Evolutionary conservation across 805 yeast species (phyloP).

Genomic region (Lipomyces oligophaga): DNA sequence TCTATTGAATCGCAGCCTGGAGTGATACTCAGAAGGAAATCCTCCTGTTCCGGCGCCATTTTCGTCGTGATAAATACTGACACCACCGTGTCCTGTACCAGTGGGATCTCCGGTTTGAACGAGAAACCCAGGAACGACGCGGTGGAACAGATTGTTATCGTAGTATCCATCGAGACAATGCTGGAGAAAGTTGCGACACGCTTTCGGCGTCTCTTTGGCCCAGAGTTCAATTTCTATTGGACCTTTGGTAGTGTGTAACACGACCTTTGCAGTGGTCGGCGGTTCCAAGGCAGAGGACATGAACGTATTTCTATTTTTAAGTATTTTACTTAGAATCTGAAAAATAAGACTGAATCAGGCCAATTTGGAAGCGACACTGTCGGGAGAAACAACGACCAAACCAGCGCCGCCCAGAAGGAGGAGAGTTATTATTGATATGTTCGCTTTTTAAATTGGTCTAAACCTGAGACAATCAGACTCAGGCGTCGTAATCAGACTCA

Average conservation of each 20-base stretch:
- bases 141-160: slow-evolving; percentile 43
- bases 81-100: slow-evolving; percentile 37
- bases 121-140: slow-evolving; percentile 39
- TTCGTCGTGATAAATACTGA: slow-evolving; percentile 30
- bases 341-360: too few species aligned
- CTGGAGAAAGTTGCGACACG: slow-evolving; percentile 48
- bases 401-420: too few species aligned
- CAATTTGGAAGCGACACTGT: too few species aligned
- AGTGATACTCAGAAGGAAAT: slow-evolving; percentile 48
- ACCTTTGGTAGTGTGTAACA: slow-evolving; percentile 56
- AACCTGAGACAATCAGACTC: too few species aligned
- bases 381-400: too few species aligned
- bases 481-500: too few species aligned
- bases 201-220: slow-evolving; percentile 62
- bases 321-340: neutral
- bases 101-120: slow-evolving; percentile 42
- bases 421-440: neutral
- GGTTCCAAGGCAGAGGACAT: slow-evolving; percentile 43
- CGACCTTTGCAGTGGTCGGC: slow-evolving; percentile 57
- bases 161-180: slow-evolving; percentile 46
- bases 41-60: too few species aligned
- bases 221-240: slow-evolving; percentile 57
- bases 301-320: neutral
- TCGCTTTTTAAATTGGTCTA: neutral
- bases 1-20: slow-evolving; percentile 48